Percentiles rank a stretch among this genome's conserved stretches.
phyloP scores from a whole-genome alignment of 176 grass and related monocot genomes.

The Panicum miliaceum region DNA sequence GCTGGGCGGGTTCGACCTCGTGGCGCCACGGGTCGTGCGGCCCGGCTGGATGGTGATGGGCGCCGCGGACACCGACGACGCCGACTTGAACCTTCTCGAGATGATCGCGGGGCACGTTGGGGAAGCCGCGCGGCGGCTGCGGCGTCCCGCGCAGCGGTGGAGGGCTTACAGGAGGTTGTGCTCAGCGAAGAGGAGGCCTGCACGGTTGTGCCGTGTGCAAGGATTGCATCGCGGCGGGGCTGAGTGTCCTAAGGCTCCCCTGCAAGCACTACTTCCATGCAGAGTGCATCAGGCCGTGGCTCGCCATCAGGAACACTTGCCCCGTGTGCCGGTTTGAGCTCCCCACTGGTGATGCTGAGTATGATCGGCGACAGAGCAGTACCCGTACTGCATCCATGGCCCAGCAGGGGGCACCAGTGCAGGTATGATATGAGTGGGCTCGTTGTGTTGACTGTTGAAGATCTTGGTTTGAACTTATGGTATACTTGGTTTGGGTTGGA shows the following conservation, averaged over 20 bases:
- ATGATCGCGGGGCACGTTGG: background rate
- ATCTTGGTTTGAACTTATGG: background rate
- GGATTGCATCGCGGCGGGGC: constrained; percentile 37
- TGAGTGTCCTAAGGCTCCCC: constrained; percentile 48
- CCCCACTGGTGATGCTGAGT: constrained; percentile 49
- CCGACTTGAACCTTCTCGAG: background rate
- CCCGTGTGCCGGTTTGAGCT: constrained; percentile 70
- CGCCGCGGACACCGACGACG: constrained; percentile 10
- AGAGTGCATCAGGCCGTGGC: constrained; percentile 65
- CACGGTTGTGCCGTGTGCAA: constrained; percentile 66
- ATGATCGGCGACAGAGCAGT: constrained; percentile 27
- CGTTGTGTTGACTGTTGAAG: background rate
- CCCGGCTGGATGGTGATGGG: constrained; percentile 4
- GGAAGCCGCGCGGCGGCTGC: constrained; percentile 15
- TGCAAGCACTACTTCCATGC: constrained; percentile 77
- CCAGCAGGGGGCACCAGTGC: background rate
- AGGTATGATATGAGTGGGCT: constrained; percentile 38
- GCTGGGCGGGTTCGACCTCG: constrained; percentile 11
- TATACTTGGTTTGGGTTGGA: background rate
- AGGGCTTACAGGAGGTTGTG: constrained; percentile 42
- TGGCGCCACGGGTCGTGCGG: background rate
- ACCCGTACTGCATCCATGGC: background rate
- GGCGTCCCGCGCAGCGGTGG: constrained; percentile 48
- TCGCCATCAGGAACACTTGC: constrained; percentile 70
- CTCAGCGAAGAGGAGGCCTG: constrained; percentile 35